Base-by-base conservation (phyloP, 768 basidiomycete species). In the Pholiota conissans region DNA sequence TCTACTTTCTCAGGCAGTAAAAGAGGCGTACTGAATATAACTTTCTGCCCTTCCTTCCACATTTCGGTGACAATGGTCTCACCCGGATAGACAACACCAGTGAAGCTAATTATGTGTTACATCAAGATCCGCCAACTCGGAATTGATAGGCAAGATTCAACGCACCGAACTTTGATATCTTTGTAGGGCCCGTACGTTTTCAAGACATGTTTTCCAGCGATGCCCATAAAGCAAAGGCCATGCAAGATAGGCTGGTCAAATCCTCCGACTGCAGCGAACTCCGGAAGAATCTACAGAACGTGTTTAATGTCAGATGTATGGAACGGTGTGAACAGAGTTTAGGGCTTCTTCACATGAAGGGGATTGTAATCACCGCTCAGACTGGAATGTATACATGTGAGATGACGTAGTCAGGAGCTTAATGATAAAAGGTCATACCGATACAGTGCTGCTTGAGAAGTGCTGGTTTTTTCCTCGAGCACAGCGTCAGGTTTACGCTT, bases 41-140 rank as follows among this genome's bases (percentile, higher is more conserved):
- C 87, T 74, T 87, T 97, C 59, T 81, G 73, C 2, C 89, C 91
- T 65, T 97, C 94, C 71, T 95, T 97, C 97, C 97, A 99, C 96
- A 98, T 98, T 70, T 93, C 87, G 0, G 96, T 99, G 13, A 94
- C 78, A 52, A 98, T 81, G 1, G 96, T 98, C 74, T 98, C 95
- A 0, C 95, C 96, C 2, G 96, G 97, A 69, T 89, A 95, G 22
- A 98, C 93, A 2, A 93, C 86, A 3, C 93, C 94, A 0, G 90
- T 85, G 72, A 98, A 96, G 30, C 90, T 90, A 3, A 56, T 49
- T 28, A 24, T 2, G 20, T 20, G 18, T 24, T 42, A 1, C 10
- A 7, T 45, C 8, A 2, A 24, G 3, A 45, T 22, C 20, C n/a
- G n/a, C n/a, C 18, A 11, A 20, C 2, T 22, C 18, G 11, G n/a